Base-by-base conservation (phyloP, 257 asterid species). In the Lycium barbarum region DNA sequence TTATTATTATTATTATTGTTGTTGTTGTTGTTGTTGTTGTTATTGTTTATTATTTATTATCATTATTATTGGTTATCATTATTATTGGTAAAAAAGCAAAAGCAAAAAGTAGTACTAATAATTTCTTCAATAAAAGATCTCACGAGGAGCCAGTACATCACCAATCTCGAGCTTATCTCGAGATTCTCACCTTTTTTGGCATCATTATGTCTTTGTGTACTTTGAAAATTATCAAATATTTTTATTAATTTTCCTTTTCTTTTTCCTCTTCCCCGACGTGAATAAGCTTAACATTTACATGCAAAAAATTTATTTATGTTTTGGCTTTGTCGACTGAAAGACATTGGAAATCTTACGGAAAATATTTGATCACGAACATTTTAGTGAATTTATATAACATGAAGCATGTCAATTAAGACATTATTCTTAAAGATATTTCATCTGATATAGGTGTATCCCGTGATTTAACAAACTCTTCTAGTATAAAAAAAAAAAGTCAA, bases 81-180 rank as follows among this genome's bases (percentile, higher is more conserved):
- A 22, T 45, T n/a, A n/a, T 45, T 49, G 3, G 45, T 51, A 45
- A 73, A 55, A 55, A 43, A 70, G 79, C 6, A 20, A 74, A 65
- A 74, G 45, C 40, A 8, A 84, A 86, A 83, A 85, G 70, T 47
- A 76, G 49, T 38, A 45, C 33, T 26, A 62, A 84, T 88, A 84
- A 84, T 86, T 88, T 84, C 68, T 66, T 70, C 61, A 66, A 86
- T 61, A 84, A 6, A 82, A 84, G 89, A 89, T 89, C 82, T 82
- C 91, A 90, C 88, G 90, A 84, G 85, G 88, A 89, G 51, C 89
- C 89, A 88, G 87, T 85, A 73, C 83, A 84, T 85, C 92, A 74
- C 84, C 65, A 85, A 91, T 90, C 95, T 90, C 90, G 87, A 90
- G 88, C 40, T 66, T 71, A 82, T 88, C 92, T 92, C 87, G 91